Conservation (phyloP, 192 early-diverging fungal species). For the Coemansia sp. region DNA sequence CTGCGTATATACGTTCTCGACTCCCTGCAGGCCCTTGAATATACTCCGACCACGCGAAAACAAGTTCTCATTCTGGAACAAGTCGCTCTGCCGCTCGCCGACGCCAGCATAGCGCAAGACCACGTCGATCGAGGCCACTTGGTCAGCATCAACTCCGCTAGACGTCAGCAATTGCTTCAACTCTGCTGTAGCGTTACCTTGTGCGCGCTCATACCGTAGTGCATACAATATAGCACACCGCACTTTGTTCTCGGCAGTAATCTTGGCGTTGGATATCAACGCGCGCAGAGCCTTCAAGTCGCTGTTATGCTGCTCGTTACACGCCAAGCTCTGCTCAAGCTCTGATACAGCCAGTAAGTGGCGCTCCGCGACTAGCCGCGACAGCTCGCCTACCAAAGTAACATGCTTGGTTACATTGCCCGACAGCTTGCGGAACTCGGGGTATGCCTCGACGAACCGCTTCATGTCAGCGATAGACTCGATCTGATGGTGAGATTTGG, state of each 20-base stretch:
- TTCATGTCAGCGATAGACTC: constrained; percentile 99
- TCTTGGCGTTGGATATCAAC: constrained; percentile 66
- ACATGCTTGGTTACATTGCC: constrained; percentile 99
- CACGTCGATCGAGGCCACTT: constrained; percentile 70
- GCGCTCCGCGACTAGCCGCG: constrained; percentile 73
- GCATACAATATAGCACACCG: constrained; percentile 86
- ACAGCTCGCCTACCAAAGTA: constrained; percentile 94
- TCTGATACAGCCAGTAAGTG: constrained; percentile 87
- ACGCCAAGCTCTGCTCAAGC: constrained; percentile 93
- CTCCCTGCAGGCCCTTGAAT: constrained; percentile 93
- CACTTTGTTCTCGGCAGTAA: constrained; percentile 76
- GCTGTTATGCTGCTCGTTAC: constrained; percentile 78
- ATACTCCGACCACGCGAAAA: constrained; percentile 84
- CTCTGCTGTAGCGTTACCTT: constrained; percentile 69
- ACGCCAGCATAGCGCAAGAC: constrained; percentile 79
- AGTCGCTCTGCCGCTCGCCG: constrained; percentile 81
- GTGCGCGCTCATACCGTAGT: constrained; percentile 86
- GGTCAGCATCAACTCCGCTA: constrained; percentile 71
- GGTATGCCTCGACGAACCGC: constrained; percentile 97
- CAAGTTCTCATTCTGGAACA: constrained; percentile 88
- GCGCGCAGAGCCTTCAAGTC: constrained; percentile 75
- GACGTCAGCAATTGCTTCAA: constrained; percentile 76
- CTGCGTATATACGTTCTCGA: constrained; percentile 99
- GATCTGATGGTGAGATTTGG: constrained; percentile 87
- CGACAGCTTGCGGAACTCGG: constrained; percentile 94